Evolutionary conservation across 257 asterid species (phyloP).

Genomic region (Gentiana dahurica): DNA sequence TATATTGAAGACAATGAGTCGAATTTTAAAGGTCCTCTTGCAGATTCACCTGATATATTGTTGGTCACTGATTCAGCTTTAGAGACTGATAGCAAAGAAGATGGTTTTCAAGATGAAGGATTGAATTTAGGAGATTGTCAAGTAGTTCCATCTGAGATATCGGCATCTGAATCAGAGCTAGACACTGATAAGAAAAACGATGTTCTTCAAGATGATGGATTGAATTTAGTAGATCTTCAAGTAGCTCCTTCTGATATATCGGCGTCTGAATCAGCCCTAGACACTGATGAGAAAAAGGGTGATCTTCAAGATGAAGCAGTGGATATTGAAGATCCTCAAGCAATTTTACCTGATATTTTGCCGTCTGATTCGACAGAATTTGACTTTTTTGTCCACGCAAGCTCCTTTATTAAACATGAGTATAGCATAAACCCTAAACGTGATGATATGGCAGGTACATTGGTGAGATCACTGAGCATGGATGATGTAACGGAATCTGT

Average conservation of each 20-base stretch:
- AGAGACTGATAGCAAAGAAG: too few species aligned
- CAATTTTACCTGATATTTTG: slow-evolving; percentile 14
- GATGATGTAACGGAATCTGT: slow-evolving; percentile 59
- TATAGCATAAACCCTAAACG: slow-evolving; percentile 14
- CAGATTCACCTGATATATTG: too few species aligned
- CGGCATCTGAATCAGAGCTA: too few species aligned
- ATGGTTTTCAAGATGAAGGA: too few species aligned
- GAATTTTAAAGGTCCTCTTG: too few species aligned
- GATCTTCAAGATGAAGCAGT: slow-evolving; percentile 9
- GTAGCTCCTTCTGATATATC: too few species aligned
- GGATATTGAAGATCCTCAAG: slow-evolving; percentile 27
- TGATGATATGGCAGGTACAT: slow-evolving; percentile 20
- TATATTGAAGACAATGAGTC: too few species aligned
- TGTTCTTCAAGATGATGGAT: background rate
- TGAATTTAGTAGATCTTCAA: too few species aligned
- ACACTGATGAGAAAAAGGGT: slow-evolving; percentile 13
- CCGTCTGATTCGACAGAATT: slow-evolving; percentile 19
- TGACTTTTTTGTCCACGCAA: slow-evolving; percentile 17
- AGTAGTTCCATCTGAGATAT: too few species aligned
- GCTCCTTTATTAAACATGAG: slow-evolving; percentile 24
- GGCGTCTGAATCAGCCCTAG: background rate
- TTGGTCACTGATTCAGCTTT: too few species aligned
- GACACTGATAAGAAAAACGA: background rate
- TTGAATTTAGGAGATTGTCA: too few species aligned
- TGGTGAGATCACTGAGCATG: slow-evolving; percentile 41